Evolutionary conservation across 2,329 filamentous ascomycete species (phyloP).

Genomic region (Alternaria viburni): DNA sequence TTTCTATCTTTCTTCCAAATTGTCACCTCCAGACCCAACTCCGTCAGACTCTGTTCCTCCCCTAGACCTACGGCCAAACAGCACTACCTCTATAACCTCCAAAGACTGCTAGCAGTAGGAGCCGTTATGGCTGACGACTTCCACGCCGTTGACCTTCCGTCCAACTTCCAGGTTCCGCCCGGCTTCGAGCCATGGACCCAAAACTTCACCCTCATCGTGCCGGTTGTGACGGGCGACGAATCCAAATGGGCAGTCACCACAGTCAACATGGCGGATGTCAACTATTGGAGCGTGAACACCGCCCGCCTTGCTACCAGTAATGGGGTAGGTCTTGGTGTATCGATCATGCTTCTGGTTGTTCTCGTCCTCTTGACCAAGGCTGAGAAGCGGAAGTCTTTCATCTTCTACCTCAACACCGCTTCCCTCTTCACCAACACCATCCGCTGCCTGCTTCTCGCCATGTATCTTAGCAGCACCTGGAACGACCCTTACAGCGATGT

Average conservation of each 20-base stretch:
- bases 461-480: slow-evolving; percentile 68
- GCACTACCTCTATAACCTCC: neutral
- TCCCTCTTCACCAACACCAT: slow-evolving; percentile 67
- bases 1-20: neutral
- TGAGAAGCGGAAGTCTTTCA: slow-evolving; percentile 67
- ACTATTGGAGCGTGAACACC: slow-evolving; percentile 56
- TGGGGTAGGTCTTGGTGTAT: slow-evolving; percentile 73
- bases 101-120: neutral
- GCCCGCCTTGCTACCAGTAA: slow-evolving; percentile 66
- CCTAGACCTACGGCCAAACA: neutral
- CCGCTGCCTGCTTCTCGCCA: slow-evolving; percentile 63
- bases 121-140: slow-evolving; percentile 15
- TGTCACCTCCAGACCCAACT: neutral
- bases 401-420: slow-evolving; percentile 70
- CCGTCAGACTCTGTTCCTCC: neutral
- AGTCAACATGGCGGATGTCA: slow-evolving; percentile 52
- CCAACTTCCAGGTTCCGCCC: slow-evolving; percentile 12
- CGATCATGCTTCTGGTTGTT: slow-evolving; percentile 68
- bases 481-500: slow-evolving; percentile 62
- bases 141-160: slow-evolving; percentile 7
- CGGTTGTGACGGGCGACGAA: slow-evolving; percentile 47
- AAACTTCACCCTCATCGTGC: slow-evolving; percentile 54
- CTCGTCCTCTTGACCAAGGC: slow-evolving; percentile 71
- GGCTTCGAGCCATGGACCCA: slow-evolving; percentile 61
- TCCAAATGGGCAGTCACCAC: slow-evolving; percentile 35